Evolutionary conservation across 202 grass and related monocot species (phyloP), one percentile per base, ranked within the genome.

Genomic region (Cymbopogon flexuosus): DNA sequence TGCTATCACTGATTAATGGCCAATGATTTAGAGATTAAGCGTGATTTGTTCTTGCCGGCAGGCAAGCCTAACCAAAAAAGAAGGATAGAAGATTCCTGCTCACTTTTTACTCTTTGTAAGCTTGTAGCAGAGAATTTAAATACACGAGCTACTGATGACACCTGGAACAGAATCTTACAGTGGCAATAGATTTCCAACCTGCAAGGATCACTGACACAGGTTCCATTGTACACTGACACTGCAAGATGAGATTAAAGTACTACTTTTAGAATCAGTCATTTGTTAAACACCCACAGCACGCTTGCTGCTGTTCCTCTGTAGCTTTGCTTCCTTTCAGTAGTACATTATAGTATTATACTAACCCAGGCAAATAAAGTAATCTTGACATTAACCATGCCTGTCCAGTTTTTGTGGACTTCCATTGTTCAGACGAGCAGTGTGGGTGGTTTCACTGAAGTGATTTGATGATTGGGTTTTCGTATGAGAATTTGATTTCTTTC

Each of bases 141-240:
- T 62, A 62, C 13, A 62, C 11, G 47, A 82, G 47, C 40, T 56
- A 16, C 41, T n/a, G 43, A 62, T 78, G 59, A 78, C 23, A 73
- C 73, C 73, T 78, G 83, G 60, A 82, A 78, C 73, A 68, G 60
- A 85, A 89, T 89, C 87, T 85, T 82, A 89, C 87, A 73, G 87
- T 45, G 37, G 73, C 46, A 35, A 66, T 69, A 82, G 78, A 82
- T 85, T 89, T 67, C 8, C 60, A 51, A 64, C 62, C 12, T 84
- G 23, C 24, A 57, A 85, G 78, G 67, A 85, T 89, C 83, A 82
- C 73, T 73, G 73, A 68, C 60, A 82, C 70, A 73, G 73, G 67
- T 78, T 89, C 67, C 83, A 49, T 36, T 78, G 75, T 67, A 42
- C 51, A 78, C 19, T 62, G 78, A 42, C 51, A 78, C 19, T 62